These are phyloP conservation scores for Zygoascus tannicola DNA, from an alignment of 805 yeast genomes.

Conservation along the genomic window DNA sequence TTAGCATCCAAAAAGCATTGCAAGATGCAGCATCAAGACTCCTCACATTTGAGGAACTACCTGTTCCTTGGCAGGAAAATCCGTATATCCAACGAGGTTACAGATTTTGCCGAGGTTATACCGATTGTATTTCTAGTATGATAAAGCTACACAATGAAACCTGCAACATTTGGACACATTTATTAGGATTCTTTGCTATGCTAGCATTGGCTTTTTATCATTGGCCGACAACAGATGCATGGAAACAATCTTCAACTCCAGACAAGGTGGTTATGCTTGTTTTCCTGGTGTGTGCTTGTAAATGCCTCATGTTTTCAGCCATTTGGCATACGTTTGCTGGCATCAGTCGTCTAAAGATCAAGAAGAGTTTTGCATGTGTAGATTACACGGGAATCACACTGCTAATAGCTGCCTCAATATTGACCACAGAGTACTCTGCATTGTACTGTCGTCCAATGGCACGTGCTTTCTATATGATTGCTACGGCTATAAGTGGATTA, in stretches of 20 bases:
- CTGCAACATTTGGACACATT: constrained; percentile 88
- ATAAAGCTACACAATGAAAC: constrained; percentile 74
- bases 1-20: constrained; percentile 16
- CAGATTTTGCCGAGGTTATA: constrained; percentile 62
- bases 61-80: constrained; percentile 90
- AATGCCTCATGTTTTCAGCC: constrained; percentile 70
- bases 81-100: constrained; percentile 77
- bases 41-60: constrained; percentile 77
- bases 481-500: constrained; percentile 58
- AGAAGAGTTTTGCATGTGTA: constrained; percentile 79
- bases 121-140: constrained; percentile 50
- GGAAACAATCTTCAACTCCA: constrained; percentile 22
- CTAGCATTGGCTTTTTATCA: constrained; percentile 47
- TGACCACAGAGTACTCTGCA: constrained; percentile 76
- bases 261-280: constrained; percentile 49
- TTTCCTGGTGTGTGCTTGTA: constrained; percentile 62
- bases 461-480: constrained; percentile 43
- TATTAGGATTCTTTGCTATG: constrained; percentile 56
- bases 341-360: constrained; percentile 50
- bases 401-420: constrained; percentile 77
- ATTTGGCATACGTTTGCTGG: constrained; percentile 90
- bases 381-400: constrained; percentile 94
- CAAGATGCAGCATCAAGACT: constrained; percentile 33
- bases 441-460: constrained; percentile 49
- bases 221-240: constrained; percentile 48